A percentile compares a stretch with the other conserved stretches of the same genome.
phyloP scores from a whole-genome alignment of 2,329 filamentous ascomycete genomes.

The Aspergillus brunneoviolaceus region DNA sequence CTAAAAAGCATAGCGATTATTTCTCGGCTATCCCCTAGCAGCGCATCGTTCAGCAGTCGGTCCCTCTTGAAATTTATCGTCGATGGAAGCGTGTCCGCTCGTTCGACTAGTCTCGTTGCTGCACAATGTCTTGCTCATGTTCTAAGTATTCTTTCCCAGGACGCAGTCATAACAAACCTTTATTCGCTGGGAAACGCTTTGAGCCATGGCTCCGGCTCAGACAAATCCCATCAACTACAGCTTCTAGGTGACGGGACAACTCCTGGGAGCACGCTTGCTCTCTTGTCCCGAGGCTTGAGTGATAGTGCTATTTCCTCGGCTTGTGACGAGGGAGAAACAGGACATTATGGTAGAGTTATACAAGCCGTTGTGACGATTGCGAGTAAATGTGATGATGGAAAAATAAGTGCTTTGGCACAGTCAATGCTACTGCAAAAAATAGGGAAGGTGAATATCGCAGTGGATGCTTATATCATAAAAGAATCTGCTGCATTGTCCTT shows the following conservation, averaged over 20 bases:
- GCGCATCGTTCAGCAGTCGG: conserved; percentile 73
- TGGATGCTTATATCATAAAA: conserved; percentile 82
- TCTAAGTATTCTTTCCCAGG: conserved; percentile 79
- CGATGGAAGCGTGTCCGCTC: conserved; percentile 67
- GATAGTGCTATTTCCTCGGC: conserved; percentile 64
- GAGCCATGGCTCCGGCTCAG: conserved; percentile 64
- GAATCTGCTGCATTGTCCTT: conserved; percentile 77
- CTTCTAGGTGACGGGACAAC: conserved; percentile 40
- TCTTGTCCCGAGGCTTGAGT: conserved; percentile 33
- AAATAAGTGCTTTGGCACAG: conserved; percentile 88
- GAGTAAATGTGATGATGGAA: conserved; percentile 75
- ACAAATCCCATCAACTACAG: conserved; percentile 43
- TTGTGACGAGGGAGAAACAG: conserved; percentile 73
- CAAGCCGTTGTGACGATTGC: conserved; percentile 92
- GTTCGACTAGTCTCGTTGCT: conserved; percentile 69
- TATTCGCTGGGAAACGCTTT: conserved; percentile 96
- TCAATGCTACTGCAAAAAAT: conserved; percentile 98
- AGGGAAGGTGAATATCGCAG: conserved; percentile 72
- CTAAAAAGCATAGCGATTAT: conserved; percentile 80
- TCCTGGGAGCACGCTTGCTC: conserved; percentile 50
- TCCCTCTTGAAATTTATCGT: conserved; percentile 85
- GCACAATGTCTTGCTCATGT: conserved; percentile 83
- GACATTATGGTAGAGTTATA: conserved; percentile 85
- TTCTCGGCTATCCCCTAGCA: conserved; percentile 69
- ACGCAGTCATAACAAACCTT: conserved; percentile 89